These are phyloP conservation scores for Tylopilus sp. DNA, from an alignment of 1,284 basidiomycete species.

Conservation along the genomic window DNA sequence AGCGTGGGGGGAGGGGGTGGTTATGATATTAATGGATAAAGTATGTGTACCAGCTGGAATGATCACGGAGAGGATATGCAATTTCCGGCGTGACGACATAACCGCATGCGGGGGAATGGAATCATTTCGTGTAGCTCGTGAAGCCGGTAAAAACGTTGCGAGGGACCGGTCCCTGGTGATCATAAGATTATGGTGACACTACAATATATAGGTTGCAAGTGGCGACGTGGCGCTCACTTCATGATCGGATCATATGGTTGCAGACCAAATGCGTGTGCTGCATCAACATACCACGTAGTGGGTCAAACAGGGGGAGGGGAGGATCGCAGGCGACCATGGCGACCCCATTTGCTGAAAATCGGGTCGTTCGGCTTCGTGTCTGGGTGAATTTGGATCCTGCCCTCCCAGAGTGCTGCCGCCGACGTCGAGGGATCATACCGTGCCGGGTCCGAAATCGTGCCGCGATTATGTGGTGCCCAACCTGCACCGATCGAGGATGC, in stretches of 20 bases:
- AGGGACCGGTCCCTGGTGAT: constrained; percentile 11
- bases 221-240: constrained; percentile 4
- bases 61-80: neutral
- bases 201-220: constrained; percentile 13
- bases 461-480: constrained; percentile 53
- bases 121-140: neutral
- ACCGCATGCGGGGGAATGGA: neutral
- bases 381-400: constrained; percentile 82
- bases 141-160: constrained; percentile 1
- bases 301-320: constrained; percentile 21
- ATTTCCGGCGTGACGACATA: neutral
- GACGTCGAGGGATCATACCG: constrained; percentile 73
- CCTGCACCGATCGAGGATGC: constrained; percentile 84
- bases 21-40: constrained; percentile 25
- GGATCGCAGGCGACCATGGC: constrained; percentile 9
- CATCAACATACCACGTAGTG: neutral
- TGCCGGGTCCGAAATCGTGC: constrained; percentile 71
- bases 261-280: neutral
- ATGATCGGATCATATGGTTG: constrained; percentile 4
- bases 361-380: constrained; percentile 62
- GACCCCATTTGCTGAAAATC: constrained; percentile 41
- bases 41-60: constrained; percentile 16
- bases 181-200: constrained; percentile 5
- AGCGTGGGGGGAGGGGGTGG: no score
- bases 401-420: constrained; percentile 76